Evolutionary conservation across 345 rosid genomes (phyloP), one percentile per base, ranked within the genome.

Genomic region (Lagerstroemia speciosa): DNA sequence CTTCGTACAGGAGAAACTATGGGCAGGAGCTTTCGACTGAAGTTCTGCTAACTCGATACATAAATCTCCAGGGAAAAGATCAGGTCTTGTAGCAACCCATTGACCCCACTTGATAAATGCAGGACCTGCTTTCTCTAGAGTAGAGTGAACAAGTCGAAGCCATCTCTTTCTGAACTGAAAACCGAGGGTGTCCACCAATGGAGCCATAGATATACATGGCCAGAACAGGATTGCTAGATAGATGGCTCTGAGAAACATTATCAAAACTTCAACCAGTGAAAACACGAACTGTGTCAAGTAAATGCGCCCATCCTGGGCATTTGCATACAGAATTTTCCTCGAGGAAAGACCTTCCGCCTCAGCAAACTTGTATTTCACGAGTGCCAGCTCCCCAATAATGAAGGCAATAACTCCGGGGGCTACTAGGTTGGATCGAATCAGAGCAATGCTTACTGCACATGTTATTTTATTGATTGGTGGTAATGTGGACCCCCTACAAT

Each of bases 51-150:
- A 69, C 71, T 76, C 67, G 20, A 68, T 5, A 14, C 79, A 76
- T 48, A 76, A 17, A 69, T 76, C 76, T 48, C 57, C 55, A 15
- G 79, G 73, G 38, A 76, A 76, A n/a, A 72, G 76, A 66, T 76
- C 79, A 20, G 79, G 79, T 34, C 79, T 69, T 20, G 76, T 72
- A 12, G 79, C 79, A 57, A 75, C 79, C 79, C 76, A 76, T 30
- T 72, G 79, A 50, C 79, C 79, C 79, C 79, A 76, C 68, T 72
- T 76, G 26, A 72, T 69, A 48, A 76, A 76, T 37, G 79, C 76
- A 17, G 79, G 79, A 7, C 79, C 79, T 15, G 76, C 79, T 58
- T 48, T 72, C 69, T 76, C 76, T 8, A 76, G 70, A 14, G 76
- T 65, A 34, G 40, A 34, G 50, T 30, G 70, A 38, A 77, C 71